Percentiles rank a stretch among this genome's conserved stretches.
Conservation (phyloP, 768 basidiomycete genomes). For the Russula emetica region DNA sequence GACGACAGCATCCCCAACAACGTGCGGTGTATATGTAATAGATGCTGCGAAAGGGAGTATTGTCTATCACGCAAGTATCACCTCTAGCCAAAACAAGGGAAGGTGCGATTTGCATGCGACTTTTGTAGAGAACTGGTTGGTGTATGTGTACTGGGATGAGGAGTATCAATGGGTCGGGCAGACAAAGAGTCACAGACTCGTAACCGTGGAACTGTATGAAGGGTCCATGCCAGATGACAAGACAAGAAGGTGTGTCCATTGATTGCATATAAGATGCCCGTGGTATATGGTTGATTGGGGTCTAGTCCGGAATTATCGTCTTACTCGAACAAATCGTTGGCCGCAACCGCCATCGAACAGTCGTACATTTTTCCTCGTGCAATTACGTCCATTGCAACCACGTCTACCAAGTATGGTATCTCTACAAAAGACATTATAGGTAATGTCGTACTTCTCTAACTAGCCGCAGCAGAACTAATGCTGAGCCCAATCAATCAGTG, state of each 20-base stretch:
- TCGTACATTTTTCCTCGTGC: slow-evolving; percentile 66
- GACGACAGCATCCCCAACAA: slow-evolving; percentile 42
- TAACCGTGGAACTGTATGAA: slow-evolving; percentile 89
- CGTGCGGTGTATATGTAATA: slow-evolving; percentile 70
- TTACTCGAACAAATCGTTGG: slow-evolving; percentile 49
- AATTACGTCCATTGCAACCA: slow-evolving; percentile 66
- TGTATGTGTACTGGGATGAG: slow-evolving; percentile 79
- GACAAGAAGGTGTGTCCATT: slow-evolving; percentile 48
- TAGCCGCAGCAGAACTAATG: neutral
- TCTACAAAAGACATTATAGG: slow-evolving; percentile 82
- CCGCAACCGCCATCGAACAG: slow-evolving; percentile 59
- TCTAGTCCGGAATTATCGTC: slow-evolving; percentile 52
- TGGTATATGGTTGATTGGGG: neutral
- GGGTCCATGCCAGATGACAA: slow-evolving; percentile 63
- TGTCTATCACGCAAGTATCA: slow-evolving; percentile 61
- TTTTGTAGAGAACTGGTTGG: slow-evolving; percentile 88
- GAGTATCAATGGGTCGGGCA: slow-evolving; percentile 43
- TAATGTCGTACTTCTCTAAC: slow-evolving; percentile 37
- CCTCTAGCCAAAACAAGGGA: slow-evolving; percentile 37
- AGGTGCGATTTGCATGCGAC: slow-evolving; percentile 62
- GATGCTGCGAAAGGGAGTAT: slow-evolving; percentile 75
- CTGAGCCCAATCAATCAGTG: slow-evolving; percentile 44
- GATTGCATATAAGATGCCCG: too few species aligned
- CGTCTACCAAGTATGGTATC: slow-evolving; percentile 85
- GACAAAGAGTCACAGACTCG: slow-evolving; percentile 66